phyloP scores from a whole-genome alignment of 768 basidiomycete genomes.

The Hygrocybe punicea region DNA sequence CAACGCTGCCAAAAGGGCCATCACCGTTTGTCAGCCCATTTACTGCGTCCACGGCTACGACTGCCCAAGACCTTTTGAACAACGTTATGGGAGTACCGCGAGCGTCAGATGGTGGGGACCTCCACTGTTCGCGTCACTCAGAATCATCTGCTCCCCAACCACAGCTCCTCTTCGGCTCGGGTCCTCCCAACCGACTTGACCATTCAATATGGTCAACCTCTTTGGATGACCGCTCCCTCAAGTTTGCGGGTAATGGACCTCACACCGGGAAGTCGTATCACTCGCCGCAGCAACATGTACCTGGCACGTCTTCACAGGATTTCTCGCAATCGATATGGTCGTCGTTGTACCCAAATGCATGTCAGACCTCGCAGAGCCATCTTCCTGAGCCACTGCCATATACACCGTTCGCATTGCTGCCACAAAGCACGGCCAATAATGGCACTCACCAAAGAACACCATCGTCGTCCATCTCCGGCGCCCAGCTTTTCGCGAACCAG shows the following conservation, averaged over 20 bases:
- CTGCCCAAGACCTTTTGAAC: conserved; percentile 66
- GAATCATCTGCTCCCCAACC: conserved; percentile 39
- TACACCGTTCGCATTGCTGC: conserved; percentile 16
- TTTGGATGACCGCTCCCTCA: conserved; percentile 45
- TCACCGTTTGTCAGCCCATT: conserved; percentile 17
- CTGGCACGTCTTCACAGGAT: conserved; percentile 23
- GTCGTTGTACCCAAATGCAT: conserved; percentile 26
- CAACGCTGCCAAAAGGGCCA: conserved; percentile 23
- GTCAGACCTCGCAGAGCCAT: conserved; percentile 33
- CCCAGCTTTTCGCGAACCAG: conserved; percentile 20
- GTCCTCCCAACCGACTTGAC: conserved; percentile 39
- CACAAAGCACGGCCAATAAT: conserved; percentile 11
- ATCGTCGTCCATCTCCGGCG: conserved; percentile 22
- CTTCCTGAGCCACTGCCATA: conserved; percentile 18
- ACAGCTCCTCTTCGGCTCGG: conserved; percentile 52
- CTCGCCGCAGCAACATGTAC: conserved; percentile 27
- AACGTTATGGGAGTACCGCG: conserved; percentile 45
- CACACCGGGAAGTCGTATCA: conserved; percentile 30
- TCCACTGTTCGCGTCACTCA: conserved; percentile 15
- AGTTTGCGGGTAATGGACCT: conserved; percentile 27
- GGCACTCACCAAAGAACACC: conserved; percentile 27
- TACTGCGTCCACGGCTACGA: conserved; percentile 40
- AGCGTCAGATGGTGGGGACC: conserved; percentile 16
- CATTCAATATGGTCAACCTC: conserved; percentile 69
- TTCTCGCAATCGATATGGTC: conserved; percentile 39